Conservation (phyloP, 371 early-diverging fungal species). For the Mortierella sp. region DNA sequence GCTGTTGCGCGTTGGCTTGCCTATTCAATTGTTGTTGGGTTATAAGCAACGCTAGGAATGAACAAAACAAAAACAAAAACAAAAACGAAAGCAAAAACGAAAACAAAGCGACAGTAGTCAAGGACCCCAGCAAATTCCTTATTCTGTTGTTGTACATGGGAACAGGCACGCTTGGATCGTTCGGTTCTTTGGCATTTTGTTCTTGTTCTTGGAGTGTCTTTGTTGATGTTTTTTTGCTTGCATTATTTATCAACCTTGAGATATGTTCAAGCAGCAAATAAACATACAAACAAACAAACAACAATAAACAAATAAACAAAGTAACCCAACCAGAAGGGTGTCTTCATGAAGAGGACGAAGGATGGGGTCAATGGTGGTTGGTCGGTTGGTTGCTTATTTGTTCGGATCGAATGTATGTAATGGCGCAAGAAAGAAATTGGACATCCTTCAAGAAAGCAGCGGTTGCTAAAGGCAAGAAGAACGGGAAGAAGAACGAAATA, state of each 20-base stretch:
- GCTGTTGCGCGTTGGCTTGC: not conserved
- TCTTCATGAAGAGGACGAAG: not conserved
- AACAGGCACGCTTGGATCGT: not conserved
- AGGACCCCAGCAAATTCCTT: not conserved
- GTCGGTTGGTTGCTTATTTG: no score
- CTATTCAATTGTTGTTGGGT: not conserved
- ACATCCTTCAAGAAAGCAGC: not conserved
- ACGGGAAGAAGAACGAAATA: not conserved
- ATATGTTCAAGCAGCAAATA: not conserved
- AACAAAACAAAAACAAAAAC: not conserved
- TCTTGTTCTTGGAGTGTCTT: slow-evolving; percentile 10
- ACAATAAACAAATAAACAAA: not conserved
- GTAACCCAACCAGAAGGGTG: not conserved
- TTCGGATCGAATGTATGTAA: not conserved
- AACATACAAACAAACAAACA: not conserved
- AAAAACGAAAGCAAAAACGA: not conserved
- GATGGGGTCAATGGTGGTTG: not conserved
- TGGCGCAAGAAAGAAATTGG: not conserved
- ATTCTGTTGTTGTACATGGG: not conserved
- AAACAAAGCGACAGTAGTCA: not conserved
- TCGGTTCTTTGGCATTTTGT: not conserved
- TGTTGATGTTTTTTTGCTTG: no score
- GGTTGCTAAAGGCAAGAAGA: not conserved
- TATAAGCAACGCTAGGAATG: not conserved
- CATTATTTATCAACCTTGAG: not conserved